Conservation (phyloP, 2,329 filamentous ascomycete genomes). For the Cordyceps tenuipes region DNA sequence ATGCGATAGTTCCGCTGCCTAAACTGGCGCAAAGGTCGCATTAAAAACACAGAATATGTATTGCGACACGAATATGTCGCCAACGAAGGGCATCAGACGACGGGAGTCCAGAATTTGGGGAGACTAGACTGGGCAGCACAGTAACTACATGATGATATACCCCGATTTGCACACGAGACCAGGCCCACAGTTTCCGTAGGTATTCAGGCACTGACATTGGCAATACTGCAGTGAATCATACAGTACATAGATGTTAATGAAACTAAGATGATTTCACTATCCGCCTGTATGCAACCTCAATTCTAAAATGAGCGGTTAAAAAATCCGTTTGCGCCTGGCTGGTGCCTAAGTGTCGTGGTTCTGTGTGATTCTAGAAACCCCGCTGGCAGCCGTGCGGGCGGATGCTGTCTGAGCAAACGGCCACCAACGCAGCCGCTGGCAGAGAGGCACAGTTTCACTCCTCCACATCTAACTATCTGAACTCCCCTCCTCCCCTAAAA, state of each 20-base stretch:
- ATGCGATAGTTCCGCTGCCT: neutral
- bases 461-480: conserved; percentile 4
- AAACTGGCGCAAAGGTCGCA: neutral
- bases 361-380: conserved; percentile 18
- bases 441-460: conserved; percentile 1
- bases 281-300: neutral
- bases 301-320: neutral
- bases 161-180: conserved; percentile 10
- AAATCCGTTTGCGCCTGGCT: neutral
- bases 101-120: neutral
- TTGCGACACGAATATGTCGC: too few species aligned
- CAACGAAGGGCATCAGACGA: neutral
- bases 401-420: conserved; percentile 8
- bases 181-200: conserved; percentile 5
- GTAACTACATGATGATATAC: neutral
- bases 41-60: neutral
- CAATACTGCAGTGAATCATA: neutral
- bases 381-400: conserved; percentile 1
- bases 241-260: neutral
- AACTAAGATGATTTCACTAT: neutral
- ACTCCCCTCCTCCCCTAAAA: conserved; percentile 3
- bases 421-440: conserved; percentile 3
- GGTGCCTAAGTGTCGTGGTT: conserved; percentile 17
- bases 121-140: neutral
- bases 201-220: neutral